A percentile compares a stretch with the other conserved stretches of the same genome.
Conservation (phyloP, 495 filamentous ascomycete genomes). For the Ramalina peruviana region DNA sequence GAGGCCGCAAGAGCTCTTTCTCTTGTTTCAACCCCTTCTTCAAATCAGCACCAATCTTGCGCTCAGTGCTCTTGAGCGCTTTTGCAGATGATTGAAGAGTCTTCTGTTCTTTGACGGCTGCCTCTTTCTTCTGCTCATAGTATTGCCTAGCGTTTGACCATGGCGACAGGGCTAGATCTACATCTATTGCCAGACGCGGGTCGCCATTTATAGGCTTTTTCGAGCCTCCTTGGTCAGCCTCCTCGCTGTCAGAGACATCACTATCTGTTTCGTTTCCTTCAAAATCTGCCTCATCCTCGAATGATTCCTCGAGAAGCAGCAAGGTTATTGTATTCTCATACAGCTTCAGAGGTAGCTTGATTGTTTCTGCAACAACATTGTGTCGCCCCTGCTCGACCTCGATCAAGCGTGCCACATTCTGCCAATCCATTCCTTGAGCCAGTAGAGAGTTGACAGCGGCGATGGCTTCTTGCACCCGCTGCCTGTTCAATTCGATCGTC, state of each 20-base stretch:
- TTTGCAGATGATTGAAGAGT: conserved; percentile 69
- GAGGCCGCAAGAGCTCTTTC: conserved; percentile 72
- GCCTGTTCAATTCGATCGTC: conserved; percentile 77
- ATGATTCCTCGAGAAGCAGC: conserved; percentile 54
- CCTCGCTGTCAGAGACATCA: conserved; percentile 44
- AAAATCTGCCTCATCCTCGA: conserved; percentile 45
- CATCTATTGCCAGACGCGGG: conserved; percentile 54
- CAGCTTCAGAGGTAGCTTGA: conserved; percentile 78
- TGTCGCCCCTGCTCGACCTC: conserved; percentile 66
- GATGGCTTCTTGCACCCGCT: conserved; percentile 82
- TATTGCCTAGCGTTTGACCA: conserved; percentile 87
- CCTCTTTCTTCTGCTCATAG: conserved; percentile 73
- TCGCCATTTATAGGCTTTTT: conserved; percentile 23
- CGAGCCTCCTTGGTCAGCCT: conserved; percentile 21
- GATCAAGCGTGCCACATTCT: conserved; percentile 72
- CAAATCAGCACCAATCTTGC: conserved; percentile 73
- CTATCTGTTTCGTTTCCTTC: conserved; percentile 50
- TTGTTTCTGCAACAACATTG: conserved; percentile 77
- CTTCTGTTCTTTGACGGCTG: conserved; percentile 73
- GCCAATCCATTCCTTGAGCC: conserved; percentile 93
- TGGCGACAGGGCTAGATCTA: conserved; percentile 66
- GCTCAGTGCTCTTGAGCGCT: conserved; percentile 77
- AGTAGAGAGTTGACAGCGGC: conserved; percentile 81
- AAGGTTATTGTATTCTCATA: conserved; percentile 80
- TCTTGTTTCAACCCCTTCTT: conserved; percentile 82